Conservation (phyloP, 768 basidiomycete genomes). For the Pisolithus microcarpus region DNA sequence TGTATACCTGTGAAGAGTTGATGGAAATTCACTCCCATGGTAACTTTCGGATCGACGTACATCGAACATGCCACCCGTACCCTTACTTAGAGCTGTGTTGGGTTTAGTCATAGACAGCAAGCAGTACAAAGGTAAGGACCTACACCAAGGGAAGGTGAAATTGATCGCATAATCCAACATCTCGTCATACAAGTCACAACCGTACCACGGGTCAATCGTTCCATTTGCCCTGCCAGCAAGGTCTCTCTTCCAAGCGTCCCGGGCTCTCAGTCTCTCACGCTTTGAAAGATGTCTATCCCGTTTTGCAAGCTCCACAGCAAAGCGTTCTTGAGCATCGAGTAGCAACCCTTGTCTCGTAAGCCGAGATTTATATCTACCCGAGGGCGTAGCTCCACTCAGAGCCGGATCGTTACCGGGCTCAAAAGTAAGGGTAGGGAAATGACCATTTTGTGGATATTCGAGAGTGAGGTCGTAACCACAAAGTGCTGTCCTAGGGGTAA, state of each 20-base stretch:
- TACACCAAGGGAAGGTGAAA: constrained; percentile 59
- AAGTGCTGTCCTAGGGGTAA: constrained; percentile 39
- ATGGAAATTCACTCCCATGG: background rate
- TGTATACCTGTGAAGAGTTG: constrained; percentile 35
- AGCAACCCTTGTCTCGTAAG: constrained; percentile 15
- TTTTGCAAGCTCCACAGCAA: constrained; percentile 15
- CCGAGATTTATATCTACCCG: constrained; percentile 12
- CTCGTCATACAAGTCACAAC: constrained; percentile 58
- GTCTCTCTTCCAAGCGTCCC: constrained; percentile 37
- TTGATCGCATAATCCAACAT: constrained; percentile 68
- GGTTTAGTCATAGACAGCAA: constrained; percentile 4
- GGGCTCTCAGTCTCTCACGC: constrained; percentile 19
- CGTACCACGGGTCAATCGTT: constrained; percentile 56
- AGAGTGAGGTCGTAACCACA: constrained; percentile 64
- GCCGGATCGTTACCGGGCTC: constrained; percentile 9
- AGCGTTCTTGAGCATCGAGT: constrained; percentile 18
- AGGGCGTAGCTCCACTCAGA: background rate
- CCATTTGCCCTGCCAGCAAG: constrained; percentile 43
- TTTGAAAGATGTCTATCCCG: constrained; percentile 16
- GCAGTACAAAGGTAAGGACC: constrained; percentile 6
- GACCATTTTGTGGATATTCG: constrained; percentile 56
- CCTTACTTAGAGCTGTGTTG: constrained; percentile 13
- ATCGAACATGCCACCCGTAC: constrained; percentile 32
- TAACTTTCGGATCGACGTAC: constrained; percentile 13
- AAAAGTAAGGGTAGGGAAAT: constrained; percentile 34